Evolutionary conservation across 331 rosid species (phyloP).

Genomic region (Quercus tomentella): DNA sequence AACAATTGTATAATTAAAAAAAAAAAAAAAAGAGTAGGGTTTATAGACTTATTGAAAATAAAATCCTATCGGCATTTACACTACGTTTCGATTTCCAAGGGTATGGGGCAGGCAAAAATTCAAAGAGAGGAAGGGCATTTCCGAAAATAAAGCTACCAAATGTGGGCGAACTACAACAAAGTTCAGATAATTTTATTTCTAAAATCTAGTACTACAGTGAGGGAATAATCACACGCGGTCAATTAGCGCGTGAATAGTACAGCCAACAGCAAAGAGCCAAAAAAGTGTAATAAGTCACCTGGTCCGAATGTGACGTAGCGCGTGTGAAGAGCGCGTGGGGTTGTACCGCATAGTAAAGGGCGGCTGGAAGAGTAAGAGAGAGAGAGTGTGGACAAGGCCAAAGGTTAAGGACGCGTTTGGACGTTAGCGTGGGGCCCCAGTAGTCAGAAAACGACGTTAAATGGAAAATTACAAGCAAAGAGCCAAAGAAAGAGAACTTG

Average conservation of each 20-base stretch:
- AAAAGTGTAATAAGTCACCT: not conserved
- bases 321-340: constrained; percentile 17
- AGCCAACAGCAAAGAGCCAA: not conserved
- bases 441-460: constrained; percentile 13
- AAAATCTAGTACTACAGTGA: not conserved
- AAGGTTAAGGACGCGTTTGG: constrained; percentile 32
- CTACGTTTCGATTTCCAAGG: no score
- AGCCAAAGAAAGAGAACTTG: not conserved
- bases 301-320: not conserved
- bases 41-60: no score
- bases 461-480: constrained; percentile 16
- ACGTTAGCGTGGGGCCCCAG: constrained; percentile 28
- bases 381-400: constrained; percentile 28
- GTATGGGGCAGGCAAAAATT: no score
- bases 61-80: no score
- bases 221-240: not conserved
- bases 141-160: not conserved
- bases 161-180: not conserved
- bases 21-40: no score
- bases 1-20: no score
- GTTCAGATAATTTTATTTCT: not conserved
- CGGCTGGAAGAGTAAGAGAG: constrained; percentile 43
- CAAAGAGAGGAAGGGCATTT: constrained; percentile 13
- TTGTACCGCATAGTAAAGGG: constrained; percentile 35
- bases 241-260: not conserved